phyloP scores from a whole-genome alignment of 108 stramenopile genomes.

The Hondaea fermentalgiana region DNA sequence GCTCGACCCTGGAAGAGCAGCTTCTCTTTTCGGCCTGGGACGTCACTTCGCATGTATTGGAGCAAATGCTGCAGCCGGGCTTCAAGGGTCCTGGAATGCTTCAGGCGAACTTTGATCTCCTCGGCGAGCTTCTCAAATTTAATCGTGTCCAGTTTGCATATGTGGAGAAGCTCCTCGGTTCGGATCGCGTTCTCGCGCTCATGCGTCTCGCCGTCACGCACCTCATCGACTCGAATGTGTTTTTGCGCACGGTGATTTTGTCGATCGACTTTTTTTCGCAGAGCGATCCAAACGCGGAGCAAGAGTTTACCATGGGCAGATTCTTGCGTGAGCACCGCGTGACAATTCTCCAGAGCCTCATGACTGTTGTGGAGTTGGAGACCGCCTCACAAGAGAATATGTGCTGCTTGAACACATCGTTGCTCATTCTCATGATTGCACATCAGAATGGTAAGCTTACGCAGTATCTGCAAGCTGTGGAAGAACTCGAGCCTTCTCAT shows the following conservation, averaged over 20 bases:
- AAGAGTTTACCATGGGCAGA: neutral
- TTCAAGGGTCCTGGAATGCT: slow-evolving; percentile 62
- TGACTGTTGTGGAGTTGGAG: slow-evolving; percentile 11
- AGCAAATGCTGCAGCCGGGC: slow-evolving; percentile 46
- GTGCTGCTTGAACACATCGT: slow-evolving; percentile 26
- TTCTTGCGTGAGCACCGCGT: slow-evolving; percentile 8
- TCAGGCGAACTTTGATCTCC: slow-evolving; percentile 75
- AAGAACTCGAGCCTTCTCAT: neutral
- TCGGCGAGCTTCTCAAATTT: slow-evolving; percentile 74
- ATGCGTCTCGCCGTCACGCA: slow-evolving; percentile 62
- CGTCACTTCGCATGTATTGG: slow-evolving; percentile 52
- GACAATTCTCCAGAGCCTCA: slow-evolving; percentile 2
- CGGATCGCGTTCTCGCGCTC: slow-evolving; percentile 52
- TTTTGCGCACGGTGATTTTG: slow-evolving; percentile 63
- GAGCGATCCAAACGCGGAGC: neutral
- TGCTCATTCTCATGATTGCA: slow-evolving; percentile 21
- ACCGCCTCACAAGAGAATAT: slow-evolving; percentile 28
- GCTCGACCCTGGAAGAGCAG: slow-evolving; percentile 59
- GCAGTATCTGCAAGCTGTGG: neutral
- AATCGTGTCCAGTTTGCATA: slow-evolving; percentile 44
- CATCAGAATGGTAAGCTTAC: neutral
- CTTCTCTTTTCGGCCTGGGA: slow-evolving; percentile 52
- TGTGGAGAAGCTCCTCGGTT: slow-evolving; percentile 43
- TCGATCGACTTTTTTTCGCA: slow-evolving; percentile 40
- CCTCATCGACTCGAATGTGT: slow-evolving; percentile 80